Evolutionary conservation across 2,329 filamentous ascomycete species (phyloP), one percentile per base, ranked within the genome.

Genomic region (Pseudopithomyces maydicus): DNA sequence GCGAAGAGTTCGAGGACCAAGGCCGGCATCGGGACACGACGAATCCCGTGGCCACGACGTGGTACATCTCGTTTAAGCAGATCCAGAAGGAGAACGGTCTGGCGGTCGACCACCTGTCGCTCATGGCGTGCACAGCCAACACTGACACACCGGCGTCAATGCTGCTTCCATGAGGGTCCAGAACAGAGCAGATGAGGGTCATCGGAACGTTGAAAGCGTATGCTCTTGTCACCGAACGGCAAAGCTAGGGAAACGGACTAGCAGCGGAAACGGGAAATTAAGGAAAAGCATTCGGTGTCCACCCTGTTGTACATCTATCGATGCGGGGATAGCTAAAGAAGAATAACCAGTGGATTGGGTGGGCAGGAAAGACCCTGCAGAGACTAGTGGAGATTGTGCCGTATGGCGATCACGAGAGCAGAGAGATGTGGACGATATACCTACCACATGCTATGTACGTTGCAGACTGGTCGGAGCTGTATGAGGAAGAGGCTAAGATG

Each of bases 261-360:
- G n/a, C 11, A 47, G 17, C 4, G 12, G 14, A 47, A 23, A 6
- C 7, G 2, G 59, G 62, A 52, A 32, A 43, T 29, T 57, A 51
- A 41, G n/a, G 29, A 12, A 51, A 55, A 26, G 45, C 26, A 23
- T 73, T 56, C 43, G 66, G 74, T 36, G 55, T 76, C n/a, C 72
- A 77, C 61, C 59, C 65, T n/a, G 66, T 78, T 5, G 74, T 78
- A 8, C 70, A 74, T 47, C 51, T 77, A 12, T 70, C 73, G 8
- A 74, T 64, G 26, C 58, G 69, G 26, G 68, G 61, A 36, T 78
- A 74, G 75, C 49, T 78, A 2, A 58, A 49, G 54, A 52, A 61
- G 35, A 38, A 72, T 11, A 45, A 54, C 2, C 17, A 52, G 22
- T 61, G 67, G 43, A 10, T 8, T n/a, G 2, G 38, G 8, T 71